A percentile compares a stretch with the other conserved stretches of the same genome.
Conservation (phyloP, 1,284 basidiomycete genomes). For the Inonotus hispidus region DNA sequence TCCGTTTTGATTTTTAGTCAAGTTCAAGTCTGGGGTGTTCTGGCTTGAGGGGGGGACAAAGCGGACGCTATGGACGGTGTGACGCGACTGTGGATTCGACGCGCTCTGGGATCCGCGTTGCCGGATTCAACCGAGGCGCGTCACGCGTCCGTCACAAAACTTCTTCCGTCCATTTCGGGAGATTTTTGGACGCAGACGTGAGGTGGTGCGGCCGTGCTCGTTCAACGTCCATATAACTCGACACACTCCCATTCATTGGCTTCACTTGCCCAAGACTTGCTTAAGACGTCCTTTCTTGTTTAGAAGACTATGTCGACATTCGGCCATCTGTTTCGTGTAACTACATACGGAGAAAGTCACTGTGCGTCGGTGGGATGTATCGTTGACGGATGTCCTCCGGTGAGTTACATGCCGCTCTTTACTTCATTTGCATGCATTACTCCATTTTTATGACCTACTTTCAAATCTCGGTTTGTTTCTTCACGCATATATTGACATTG, state of each 20-base stretch:
- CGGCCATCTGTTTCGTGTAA: slow-evolving; percentile 87
- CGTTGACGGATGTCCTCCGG: slow-evolving; percentile 95
- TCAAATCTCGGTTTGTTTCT: neutral
- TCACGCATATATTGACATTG: neutral
- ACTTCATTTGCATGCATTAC: neutral
- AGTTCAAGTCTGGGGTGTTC: neutral
- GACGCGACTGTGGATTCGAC: neutral
- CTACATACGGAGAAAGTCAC: slow-evolving; percentile 97
- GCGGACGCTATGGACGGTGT: neutral
- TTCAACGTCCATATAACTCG: slow-evolving; percentile 6
- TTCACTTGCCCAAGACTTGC: neutral
- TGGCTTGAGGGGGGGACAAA: too few species aligned
- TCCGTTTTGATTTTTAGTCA: neutral
- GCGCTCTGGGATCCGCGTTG: slow-evolving; percentile 4
- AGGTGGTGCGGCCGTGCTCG: slow-evolving; percentile 13
- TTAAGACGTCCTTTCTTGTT: neutral
- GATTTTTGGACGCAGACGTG: neutral
- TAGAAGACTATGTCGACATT: slow-evolving; percentile 85
- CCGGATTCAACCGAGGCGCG: neutral
- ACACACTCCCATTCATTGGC: neutral
- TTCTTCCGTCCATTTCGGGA: neutral
- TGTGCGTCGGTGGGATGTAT: slow-evolving; percentile 97
- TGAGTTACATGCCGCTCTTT: slow-evolving; percentile 34
- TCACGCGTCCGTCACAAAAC: neutral
- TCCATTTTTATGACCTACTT: neutral